phyloP scores from a whole-genome alignment of 306 rosid species.

The Castanea crenata region DNA sequence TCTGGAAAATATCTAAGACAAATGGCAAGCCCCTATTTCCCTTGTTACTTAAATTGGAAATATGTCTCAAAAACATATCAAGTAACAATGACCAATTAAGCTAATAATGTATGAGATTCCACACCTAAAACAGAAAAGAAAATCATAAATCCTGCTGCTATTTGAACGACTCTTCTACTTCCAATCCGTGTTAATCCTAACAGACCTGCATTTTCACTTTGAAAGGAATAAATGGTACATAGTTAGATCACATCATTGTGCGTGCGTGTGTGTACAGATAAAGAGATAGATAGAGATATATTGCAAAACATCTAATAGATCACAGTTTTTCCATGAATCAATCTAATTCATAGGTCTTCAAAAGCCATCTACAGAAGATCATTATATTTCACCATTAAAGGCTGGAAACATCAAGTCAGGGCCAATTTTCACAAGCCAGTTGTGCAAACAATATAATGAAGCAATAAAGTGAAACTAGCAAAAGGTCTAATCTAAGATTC shows the following conservation, averaged over 20 bases:
- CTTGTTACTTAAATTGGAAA: not conserved
- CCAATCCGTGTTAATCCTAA: conserved; percentile 82
- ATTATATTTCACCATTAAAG: not conserved
- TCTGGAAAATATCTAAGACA: not conserved
- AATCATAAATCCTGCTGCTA: conserved; percentile 78
- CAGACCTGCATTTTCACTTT: conserved; percentile 91
- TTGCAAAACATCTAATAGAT: not conserved
- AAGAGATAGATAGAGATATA: not conserved
- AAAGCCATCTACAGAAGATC: not conserved
- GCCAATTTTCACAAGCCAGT: not conserved
- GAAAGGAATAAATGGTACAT: conserved; percentile 14
- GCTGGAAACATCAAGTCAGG: not conserved
- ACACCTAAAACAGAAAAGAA: conserved; percentile 84
- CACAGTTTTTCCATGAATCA: not conserved
- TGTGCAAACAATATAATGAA: not conserved
- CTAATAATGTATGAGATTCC: not conserved
- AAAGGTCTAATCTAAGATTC: not conserved
- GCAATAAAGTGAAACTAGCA: not conserved
- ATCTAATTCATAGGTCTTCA: not conserved
- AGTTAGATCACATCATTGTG: conserved; percentile 10
- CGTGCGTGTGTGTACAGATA: not conserved
- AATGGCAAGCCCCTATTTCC: not conserved
- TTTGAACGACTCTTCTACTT: conserved; percentile 77
- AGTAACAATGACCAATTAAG: not conserved
- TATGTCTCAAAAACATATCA: not conserved